Conservation (phyloP, 73 alveolate genomes). For the Urostyla sp. region DNA sequence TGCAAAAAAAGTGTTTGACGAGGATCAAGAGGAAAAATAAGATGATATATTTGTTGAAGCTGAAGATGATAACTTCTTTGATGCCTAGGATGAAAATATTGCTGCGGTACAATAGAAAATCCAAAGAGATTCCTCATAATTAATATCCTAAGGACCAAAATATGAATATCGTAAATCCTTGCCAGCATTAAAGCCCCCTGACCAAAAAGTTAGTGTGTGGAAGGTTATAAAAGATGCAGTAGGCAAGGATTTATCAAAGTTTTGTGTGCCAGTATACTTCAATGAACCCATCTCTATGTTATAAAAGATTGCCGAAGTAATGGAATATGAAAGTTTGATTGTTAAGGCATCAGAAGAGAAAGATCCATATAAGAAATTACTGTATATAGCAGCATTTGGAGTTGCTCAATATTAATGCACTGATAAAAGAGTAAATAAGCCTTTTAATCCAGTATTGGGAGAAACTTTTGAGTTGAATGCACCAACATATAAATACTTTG, state of each 20-base stretch:
- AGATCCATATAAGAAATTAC: constrained; percentile 61
- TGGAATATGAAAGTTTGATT: constrained; percentile 54
- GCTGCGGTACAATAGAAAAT: too few species aligned
- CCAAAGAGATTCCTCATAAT: not conserved
- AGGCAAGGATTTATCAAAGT: constrained; percentile 84
- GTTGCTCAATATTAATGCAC: constrained; percentile 61
- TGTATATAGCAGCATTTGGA: constrained; percentile 63
- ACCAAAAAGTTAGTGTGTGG: constrained; percentile 73
- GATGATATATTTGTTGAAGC: constrained; percentile 54
- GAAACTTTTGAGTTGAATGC: constrained; percentile 74
- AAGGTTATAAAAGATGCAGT: constrained; percentile 85
- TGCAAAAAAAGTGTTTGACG: constrained; percentile 14
- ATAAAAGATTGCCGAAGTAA: constrained; percentile 61
- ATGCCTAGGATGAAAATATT: constrained; percentile 6
- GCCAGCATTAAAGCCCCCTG: constrained; percentile 64
- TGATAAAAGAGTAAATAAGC: constrained; percentile 62
- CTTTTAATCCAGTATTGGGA: constrained; percentile 81
- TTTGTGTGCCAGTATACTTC: constrained; percentile 87
- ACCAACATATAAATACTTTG: constrained; percentile 48
- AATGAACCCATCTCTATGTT: constrained; percentile 78
- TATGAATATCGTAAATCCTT: constrained; percentile 58
- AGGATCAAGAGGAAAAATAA: constrained; percentile 12
- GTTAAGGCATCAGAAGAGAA: constrained; percentile 42
- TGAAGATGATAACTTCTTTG: constrained; percentile 14
- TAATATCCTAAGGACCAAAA: not conserved